Conservation (phyloP, 2,329 filamentous ascomycete species). For the Celoporthe dispersa region DNA sequence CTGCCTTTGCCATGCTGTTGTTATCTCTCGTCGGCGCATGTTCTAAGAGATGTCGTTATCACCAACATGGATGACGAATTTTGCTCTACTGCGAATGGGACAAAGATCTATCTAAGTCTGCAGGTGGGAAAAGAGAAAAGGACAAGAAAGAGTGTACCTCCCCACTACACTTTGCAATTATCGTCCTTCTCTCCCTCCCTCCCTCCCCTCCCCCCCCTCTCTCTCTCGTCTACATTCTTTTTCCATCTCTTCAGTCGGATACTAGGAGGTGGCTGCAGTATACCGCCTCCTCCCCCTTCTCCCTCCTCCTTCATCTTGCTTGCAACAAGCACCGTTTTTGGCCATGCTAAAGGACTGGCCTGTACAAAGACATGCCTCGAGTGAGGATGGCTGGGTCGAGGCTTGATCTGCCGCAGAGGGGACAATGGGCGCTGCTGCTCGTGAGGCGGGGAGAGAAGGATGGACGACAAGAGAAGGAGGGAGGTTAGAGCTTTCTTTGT, state of each 20-base stretch:
- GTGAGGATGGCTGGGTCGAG: neutral
- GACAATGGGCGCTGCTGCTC: neutral
- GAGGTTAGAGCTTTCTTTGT: neutral
- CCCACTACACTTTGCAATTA: neutral
- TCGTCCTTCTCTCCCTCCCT: neutral
- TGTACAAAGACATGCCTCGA: neutral
- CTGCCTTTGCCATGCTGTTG: neutral
- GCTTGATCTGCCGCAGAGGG: neutral
- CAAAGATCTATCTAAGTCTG: neutral
- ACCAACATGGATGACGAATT: constrained; percentile 23
- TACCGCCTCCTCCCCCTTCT: neutral
- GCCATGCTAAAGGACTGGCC: neutral
- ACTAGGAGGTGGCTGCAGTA: neutral
- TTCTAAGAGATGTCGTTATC: constrained; percentile 27
- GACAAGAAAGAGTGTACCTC: neutral
- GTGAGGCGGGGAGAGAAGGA: neutral
- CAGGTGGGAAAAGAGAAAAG: neutral
- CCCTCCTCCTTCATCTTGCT: neutral
- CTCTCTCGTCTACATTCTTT: neutral
- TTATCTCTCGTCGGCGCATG: constrained; percentile 23
- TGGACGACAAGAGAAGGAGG: neutral
- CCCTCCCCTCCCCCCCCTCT: neutral
- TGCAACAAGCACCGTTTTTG: neutral
- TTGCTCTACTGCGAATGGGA: neutral
- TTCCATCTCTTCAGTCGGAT: neutral